Evolutionary conservation across 345 rosid genomes (phyloP), one percentile per base, ranked within the genome.

Genomic region (Aquilaria sinensis): DNA sequence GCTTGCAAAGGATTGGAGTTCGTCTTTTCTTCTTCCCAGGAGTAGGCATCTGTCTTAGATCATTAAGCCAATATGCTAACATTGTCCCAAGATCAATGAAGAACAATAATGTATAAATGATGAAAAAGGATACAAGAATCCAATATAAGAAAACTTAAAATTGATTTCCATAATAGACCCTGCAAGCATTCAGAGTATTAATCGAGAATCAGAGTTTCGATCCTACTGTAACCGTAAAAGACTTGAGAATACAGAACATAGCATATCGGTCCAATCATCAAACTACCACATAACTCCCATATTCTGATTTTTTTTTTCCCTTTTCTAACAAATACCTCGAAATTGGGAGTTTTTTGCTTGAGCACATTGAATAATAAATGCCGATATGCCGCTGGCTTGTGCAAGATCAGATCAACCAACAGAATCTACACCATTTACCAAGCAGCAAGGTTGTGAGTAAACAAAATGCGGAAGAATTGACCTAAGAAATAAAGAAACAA

Each of bases 351-450:
- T 67, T 81, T 69, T 70, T 78, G 83, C 67, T 66, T 75, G n/a
- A 86, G 64, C 14, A 79, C 85, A 75, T 88, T 87, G 74, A 67
- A 85, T 23, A 90, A 83, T 43, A 93, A 72, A 81, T 93, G 97
- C 51, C 85, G 74, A 62, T 84, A 89, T 6, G 94, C 89, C 69
- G 84, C 83, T 12, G 79, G 78, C 78, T 83, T 87, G 81, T 84
- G 98, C 65, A 92, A 83, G 70, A 87, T 81, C 89, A 89, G 76
- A 83, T 92, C 96, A 64, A 92, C 83, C 75, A 84, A 77, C 53
- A 89, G 74, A 53, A 92, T 92, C 96, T 92, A 65, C 55, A 68
- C 10, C 7, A 65, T 15, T 29, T 10, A 58, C 51, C 31, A 50
- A 13, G n/a, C 13, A 13, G n/a, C 13, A 47, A 16, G 47, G 14